Evolutionary conservation across 1,284 basidiomycete genomes (phyloP), one percentile per base, ranked within the genome.

Genomic region (Leccinum fuscescens): DNA sequence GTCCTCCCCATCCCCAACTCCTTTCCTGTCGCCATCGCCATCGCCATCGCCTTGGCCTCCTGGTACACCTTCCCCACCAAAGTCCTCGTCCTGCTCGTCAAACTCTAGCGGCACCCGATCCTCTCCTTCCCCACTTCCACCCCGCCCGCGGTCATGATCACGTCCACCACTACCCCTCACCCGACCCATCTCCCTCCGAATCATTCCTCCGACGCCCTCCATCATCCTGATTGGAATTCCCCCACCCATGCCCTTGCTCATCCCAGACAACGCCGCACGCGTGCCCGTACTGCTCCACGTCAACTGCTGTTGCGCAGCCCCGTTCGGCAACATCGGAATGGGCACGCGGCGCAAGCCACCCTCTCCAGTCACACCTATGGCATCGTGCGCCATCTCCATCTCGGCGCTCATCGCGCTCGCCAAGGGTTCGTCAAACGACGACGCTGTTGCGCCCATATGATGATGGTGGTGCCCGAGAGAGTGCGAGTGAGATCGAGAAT

Each of bases 241-340:
- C 1, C 60, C 56, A 3, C 64, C 50, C 56, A 67, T 33, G 6
- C 52, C 66, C 1, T 55, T 55, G 2, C 66, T 50, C 56, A 66
- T 52, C 2, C 64, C 66, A 20, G 67, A 69, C 2, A 69, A 39
- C 17, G 66, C 64, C 2, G 42, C 56, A 2, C 68, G 66, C 27
- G 66, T 65, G 24, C 69, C 55, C 3, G 61, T 55, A 6, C 60
- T 27, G 3, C 63, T 50, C 67, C 69, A 71, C 6, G 62, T 24
- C 49, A 11, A 9, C 29, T 62, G 60, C 56, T 72, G 68, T 37
- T 67, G 68, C 9, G 64, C 68, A 2, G 68, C 68, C 14, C 69
- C 70, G 68, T 94, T 92, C 0, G 92, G 92, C 46, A 91, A 79
- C 82, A 91, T 90, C 0, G 93, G 92, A 1, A 93, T 78, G 44